Evolutionary conservation across 148 eudicot genomes (phyloP), one percentile per base, ranked within the genome.

Genomic region (Rhododendron mucronatum): DNA sequence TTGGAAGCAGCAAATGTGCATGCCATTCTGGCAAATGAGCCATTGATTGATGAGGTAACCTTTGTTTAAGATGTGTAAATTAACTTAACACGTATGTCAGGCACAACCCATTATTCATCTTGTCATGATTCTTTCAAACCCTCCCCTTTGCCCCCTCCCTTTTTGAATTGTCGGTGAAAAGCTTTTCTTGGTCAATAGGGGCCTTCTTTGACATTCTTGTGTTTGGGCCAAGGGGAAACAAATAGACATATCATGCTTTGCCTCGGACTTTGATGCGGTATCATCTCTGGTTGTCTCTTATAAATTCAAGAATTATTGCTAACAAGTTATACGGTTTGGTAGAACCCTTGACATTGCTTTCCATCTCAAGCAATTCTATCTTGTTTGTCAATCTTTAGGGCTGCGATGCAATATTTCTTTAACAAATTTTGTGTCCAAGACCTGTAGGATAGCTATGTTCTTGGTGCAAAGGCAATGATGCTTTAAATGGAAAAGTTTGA

Each of bases 1-100:
- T 87, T 97, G 85, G 99, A 97, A 95, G 99, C 99, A 50, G 99
- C 99, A 88, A 97, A 97, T 91, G 98, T 97, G 81, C 99, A 97
- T 92, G 95, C 99, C 63, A 94, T 97, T 89, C 91, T 97, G 91
- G 99, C 93, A 85, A 95, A 91, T 85, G 98, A 94, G 82, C 93
- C 96, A 77, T 87, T 97, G 87, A 90, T 97, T 86, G 93, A 93
- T 85, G 95, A 95, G 96, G 99, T 97, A 85, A 91, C n/a, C 28
- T 37, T 59, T 65, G 57, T 65, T 35, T 47, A 3, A 82, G 39
- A 57, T 28, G 50, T 79, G 50, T 45, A 23, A 47, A 45, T 6
- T 4, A n/a, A 45, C 75, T 82, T 61, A 20, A 83, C 20, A 26
- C 0, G 16, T 13, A 3, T 41, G 3, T 83, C 69, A 3, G 45